A percentile compares a stretch with the other conserved stretches of the same genome.
Evolutionary conservation across 176 grass and related monocot species (phyloP).

Genomic region (Rhynchospora tenuis): DNA sequence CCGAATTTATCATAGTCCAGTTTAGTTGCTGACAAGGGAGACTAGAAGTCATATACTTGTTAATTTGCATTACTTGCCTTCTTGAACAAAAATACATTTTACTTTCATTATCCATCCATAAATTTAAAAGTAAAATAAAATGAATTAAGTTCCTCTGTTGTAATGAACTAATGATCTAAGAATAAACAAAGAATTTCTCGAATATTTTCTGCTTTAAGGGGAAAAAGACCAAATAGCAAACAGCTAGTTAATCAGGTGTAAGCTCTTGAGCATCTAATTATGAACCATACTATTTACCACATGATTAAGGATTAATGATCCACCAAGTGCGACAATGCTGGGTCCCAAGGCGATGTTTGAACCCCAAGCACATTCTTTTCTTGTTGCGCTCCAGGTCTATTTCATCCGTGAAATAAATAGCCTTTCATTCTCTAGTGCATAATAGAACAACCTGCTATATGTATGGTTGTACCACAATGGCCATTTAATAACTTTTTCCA

Average conservation of each 20-base stretch:
- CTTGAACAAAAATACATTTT: too few species aligned
- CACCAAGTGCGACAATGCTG: background rate
- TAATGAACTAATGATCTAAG: too few species aligned
- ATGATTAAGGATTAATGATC: slow-evolving; percentile 12
- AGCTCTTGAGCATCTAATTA: background rate
- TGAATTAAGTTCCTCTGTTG: too few species aligned
- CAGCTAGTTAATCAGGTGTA: too few species aligned
- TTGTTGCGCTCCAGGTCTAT: background rate
- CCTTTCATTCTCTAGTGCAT: background rate
- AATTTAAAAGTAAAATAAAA: too few species aligned
- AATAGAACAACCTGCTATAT: background rate
- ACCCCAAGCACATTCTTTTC: background rate
- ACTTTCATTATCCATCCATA: too few species aligned
- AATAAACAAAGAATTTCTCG: too few species aligned
- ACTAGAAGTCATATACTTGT: too few species aligned
- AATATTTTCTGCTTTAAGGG: background rate
- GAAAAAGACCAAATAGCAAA: background rate
- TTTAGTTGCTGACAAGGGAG: background rate
- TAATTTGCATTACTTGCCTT: too few species aligned
- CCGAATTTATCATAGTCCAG: background rate
- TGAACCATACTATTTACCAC: background rate
- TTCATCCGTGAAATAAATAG: background rate
- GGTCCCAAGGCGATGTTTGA: background rate
- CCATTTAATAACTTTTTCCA: background rate
- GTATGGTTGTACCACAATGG: background rate